Conservation (phyloP, 495 filamentous ascomycete genomes). For the Sabuloglossum arenarium region DNA sequence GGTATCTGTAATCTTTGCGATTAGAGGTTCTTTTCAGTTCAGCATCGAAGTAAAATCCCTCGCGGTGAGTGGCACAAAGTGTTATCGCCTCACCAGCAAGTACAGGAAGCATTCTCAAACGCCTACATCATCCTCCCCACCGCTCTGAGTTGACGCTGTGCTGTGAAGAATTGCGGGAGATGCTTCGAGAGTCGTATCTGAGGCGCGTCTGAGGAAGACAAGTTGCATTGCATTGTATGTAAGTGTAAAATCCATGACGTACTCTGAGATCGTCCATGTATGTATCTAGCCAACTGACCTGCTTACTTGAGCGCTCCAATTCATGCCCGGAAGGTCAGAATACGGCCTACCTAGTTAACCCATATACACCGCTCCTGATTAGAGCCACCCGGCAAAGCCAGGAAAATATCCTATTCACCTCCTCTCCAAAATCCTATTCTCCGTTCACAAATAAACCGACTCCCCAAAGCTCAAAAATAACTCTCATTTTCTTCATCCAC, state of each 20-base stretch:
- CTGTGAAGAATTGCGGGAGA: background rate
- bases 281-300: background rate
- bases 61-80: too few relatives aligned
- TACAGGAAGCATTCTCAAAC: background rate
- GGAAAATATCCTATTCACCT: too few relatives aligned
- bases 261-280: background rate
- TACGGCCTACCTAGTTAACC: background rate
- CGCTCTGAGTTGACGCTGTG: background rate
- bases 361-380: too few relatives aligned
- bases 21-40: too few relatives aligned
- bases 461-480: too few relatives aligned
- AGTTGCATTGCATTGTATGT: background rate
- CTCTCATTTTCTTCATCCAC: too few relatives aligned
- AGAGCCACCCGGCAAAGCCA: too few relatives aligned
- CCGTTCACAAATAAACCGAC: too few relatives aligned
- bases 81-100: too few relatives aligned
- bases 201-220: background rate
- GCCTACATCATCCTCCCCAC: background rate
- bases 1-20: too few relatives aligned
- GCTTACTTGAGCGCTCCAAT: background rate
- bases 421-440: too few relatives aligned
- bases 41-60: too few relatives aligned
- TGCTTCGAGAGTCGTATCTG: background rate
- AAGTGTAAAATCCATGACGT: background rate
- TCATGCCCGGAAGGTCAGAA: background rate